Base-by-base conservation (phyloP, 2,329 filamentous ascomycete genomes). In the Ophiostoma perfectum region DNA sequence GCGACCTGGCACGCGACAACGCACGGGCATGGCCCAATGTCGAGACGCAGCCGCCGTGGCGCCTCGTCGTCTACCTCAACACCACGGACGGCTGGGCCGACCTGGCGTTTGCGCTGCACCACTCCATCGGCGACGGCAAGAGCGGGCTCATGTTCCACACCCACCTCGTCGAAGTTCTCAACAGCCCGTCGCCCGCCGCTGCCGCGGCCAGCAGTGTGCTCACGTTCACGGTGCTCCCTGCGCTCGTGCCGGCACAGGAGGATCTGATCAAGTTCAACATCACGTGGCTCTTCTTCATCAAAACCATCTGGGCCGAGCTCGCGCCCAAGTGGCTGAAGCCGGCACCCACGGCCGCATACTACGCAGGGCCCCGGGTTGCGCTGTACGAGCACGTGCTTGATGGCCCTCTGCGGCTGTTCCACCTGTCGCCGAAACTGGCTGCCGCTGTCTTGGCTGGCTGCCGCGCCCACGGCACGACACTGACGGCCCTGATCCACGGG, bases 51-150 rank as follows among this genome's bases (percentile, higher is more conserved):
- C 79, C 84, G 0, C 80, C 81, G 0, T 87, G 84, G 84, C 81
- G 78, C 55, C 68, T 84, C 12, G 74, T 78, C 2, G 76, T 83
- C 60, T 73, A 80, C 36, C 73, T 75, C 41, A 70, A 72, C 1
- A 67, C 70, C 2, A 41, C 65, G 0, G 64, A 73, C 4, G 72
- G 75, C 5, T 72, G 80, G 45, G 58, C 75, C 41, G 79, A 85
- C 65, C 70, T 84, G 12, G 71, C 80, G 5, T 84, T 86, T 71
- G 77, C 79, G 5, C 83, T 78, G 45, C 85, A 87, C 70, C 85
- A 87, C 71, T 77, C 79, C 0, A 76, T 87, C 18, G 78, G 79
- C 38, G 85, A 87, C 71, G 85, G 85, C 1, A 76, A 79, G 12
- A 80, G 81, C 71, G 81, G 80, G 0, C 75, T 76, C 41, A 72